Base-by-base conservation (phyloP, 106 monocot genomes). In the Dactylorhiza incarnata region DNA sequence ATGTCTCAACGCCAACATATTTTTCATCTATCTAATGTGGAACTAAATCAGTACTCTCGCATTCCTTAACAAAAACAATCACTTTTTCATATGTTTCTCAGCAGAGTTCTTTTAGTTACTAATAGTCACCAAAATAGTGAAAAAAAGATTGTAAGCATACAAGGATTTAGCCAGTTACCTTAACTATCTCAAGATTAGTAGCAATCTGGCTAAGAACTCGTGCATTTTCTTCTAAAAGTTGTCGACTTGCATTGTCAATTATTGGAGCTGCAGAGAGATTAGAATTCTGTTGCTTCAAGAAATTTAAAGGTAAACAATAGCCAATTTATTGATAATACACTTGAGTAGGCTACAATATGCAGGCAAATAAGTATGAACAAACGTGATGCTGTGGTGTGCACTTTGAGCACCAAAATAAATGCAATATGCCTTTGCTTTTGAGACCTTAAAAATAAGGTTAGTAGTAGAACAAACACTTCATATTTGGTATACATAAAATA, bases 221-320 rank as follows among this genome's bases (percentile, higher is more conserved):
- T 53, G 20, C 45, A 74, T 86, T 86, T 80, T 82, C 79, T 55
- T 83, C 83, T 58, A 86, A 52, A 66, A 83, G 76, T 45, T 76
- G 79, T 45, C 50, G 59, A 49, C 58, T 77, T 73, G 48, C 58
- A 69, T 67, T 19, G 12, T 86, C 82, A 49, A 82, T 79, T 0
- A 62, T 65, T 26, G 75, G 73, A 51, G 46, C 85, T 85, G 43
- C 66, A 66, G 3, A 46, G 26, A 72, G 25, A 37, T 16, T 63
- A 46, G 49, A 69, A 59, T 7, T n/a, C 45, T 55, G 7, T 7
- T 8, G 22, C 22, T 29, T 47, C 19, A 61, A 73, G 5, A 48
- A 12, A 71, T 65, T 3, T 24, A 54, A 54, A 15, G 54, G 54
- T 17, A 54, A 54, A 15, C 54, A 54, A 12, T 2, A 54, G 54